Conservation (phyloP, 441 rosid genomes). For the Arabidopsis lyrata region DNA sequence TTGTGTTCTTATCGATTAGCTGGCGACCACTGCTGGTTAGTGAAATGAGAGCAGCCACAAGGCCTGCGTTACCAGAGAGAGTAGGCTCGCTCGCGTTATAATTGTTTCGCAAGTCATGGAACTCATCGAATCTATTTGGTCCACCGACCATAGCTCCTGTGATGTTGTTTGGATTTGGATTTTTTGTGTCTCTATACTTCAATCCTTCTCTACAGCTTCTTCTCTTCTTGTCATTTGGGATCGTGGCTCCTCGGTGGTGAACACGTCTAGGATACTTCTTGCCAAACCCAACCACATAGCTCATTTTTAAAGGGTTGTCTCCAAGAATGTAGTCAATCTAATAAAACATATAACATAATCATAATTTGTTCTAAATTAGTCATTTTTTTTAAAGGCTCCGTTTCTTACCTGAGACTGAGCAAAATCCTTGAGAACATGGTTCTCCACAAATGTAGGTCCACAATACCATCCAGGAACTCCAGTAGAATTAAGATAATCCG, state of each 20-base stretch:
- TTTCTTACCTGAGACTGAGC: slow-evolving; percentile 75
- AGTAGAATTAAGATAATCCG: slow-evolving; percentile 74
- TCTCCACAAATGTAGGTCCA: slow-evolving; percentile 56
- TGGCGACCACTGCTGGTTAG: slow-evolving; percentile 61
- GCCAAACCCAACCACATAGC: slow-evolving; percentile 85
- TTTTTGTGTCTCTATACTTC: slow-evolving; percentile 67
- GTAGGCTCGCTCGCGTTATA: slow-evolving; percentile 79
- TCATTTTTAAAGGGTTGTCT: slow-evolving; percentile 79
- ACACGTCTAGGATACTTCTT: slow-evolving; percentile 71
- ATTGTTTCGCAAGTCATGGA: slow-evolving; percentile 60
- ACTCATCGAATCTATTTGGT: slow-evolving; percentile 70
- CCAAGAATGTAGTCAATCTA: slow-evolving; percentile 85
- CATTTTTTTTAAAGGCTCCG: too few relatives aligned
- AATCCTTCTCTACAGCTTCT: slow-evolving; percentile 80
- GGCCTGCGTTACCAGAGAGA: slow-evolving; percentile 79
- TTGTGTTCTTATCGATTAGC: slow-evolving; percentile 64
- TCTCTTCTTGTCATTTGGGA: slow-evolving; percentile 56
- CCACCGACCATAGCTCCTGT: slow-evolving; percentile 94
- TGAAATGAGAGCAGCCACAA: slow-evolving; percentile 77
- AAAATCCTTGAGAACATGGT: slow-evolving; percentile 53
- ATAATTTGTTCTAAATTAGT: neutral
- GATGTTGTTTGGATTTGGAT: slow-evolving; percentile 71
- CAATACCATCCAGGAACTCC: slow-evolving; percentile 75
- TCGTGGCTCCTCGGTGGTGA: slow-evolving; percentile 86
- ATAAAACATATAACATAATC: neutral